Percentiles rank a stretch among this genome's conserved stretches.
Conservation (phyloP, 164 flowering plant genomes). For the Buxus sempervirens region DNA sequence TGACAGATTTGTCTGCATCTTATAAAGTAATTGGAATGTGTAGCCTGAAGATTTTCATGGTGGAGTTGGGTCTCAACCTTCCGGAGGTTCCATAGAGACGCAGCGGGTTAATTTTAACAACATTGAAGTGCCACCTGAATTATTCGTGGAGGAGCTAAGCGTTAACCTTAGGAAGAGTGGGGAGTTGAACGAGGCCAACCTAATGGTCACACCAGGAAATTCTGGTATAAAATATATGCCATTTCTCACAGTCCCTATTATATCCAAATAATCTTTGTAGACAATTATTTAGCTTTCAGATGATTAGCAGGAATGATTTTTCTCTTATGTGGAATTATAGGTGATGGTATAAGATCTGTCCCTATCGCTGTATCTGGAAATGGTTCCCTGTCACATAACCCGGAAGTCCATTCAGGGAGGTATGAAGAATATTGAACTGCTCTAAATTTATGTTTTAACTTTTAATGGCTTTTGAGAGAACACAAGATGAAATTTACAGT, state of each 20-base stretch:
- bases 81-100: conserved; percentile 44
- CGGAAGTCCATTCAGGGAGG: conserved; percentile 55
- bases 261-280: neutral
- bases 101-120: conserved; percentile 22
- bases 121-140: conserved; percentile 26
- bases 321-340: conserved; percentile 26
- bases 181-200: conserved; percentile 20
- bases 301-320: neutral
- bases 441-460: neutral
- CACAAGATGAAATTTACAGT: no score
- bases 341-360: conserved; percentile 41
- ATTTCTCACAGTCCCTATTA: neutral
- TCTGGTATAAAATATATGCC: conserved; percentile 37
- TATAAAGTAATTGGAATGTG: conserved; percentile 19
- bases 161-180: conserved; percentile 13
- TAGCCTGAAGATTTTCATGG: conserved; percentile 57
- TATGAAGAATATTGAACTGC: conserved; percentile 21
- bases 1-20: neutral
- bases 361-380: conserved; percentile 63
- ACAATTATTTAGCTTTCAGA: no score
- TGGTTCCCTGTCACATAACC: conserved; percentile 27
- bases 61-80: conserved; percentile 39
- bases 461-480: neutral
- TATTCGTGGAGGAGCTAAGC: conserved; percentile 21
- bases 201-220: conserved; percentile 51